Conservation (phyloP, 257 asterid species). For the Fraxinus cuspidata region DNA sequence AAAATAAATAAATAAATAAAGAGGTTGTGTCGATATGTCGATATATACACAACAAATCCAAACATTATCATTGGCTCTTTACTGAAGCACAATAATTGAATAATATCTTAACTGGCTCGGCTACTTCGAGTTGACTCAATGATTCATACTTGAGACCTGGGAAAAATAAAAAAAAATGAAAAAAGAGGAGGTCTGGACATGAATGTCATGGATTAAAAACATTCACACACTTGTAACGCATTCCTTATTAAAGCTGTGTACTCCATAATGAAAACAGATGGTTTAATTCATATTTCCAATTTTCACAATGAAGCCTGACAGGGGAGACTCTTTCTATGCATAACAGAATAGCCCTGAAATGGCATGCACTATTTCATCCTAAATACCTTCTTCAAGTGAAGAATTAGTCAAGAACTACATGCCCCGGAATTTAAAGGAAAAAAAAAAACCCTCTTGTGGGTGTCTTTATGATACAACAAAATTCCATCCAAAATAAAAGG, state of each 20-base stretch:
- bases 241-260: not conserved
- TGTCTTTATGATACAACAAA: not conserved
- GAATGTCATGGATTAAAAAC: not conserved
- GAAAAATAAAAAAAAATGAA: too few relatives aligned
- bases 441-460: not conserved
- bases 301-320: not conserved
- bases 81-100: too few relatives aligned
- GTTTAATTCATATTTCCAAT: not conserved
- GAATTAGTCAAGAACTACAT: not conserved
- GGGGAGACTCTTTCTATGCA: not conserved
- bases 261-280: not conserved
- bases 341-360: not conserved
- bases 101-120: not conserved
- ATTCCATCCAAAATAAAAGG: not conserved
- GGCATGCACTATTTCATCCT: not conserved
- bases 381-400: not conserved
- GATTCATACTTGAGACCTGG: not conserved
- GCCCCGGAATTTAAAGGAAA: not conserved
- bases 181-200: not conserved
- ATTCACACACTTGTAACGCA: not conserved
- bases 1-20: too few relatives aligned
- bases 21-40: too few relatives aligned
- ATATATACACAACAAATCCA: too few relatives aligned
- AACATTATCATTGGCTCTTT: too few relatives aligned
- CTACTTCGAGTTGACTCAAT: not conserved